phyloP scores from a whole-genome alignment of 495 filamentous ascomycete species.

The Clohesyomyces aquaticus region DNA sequence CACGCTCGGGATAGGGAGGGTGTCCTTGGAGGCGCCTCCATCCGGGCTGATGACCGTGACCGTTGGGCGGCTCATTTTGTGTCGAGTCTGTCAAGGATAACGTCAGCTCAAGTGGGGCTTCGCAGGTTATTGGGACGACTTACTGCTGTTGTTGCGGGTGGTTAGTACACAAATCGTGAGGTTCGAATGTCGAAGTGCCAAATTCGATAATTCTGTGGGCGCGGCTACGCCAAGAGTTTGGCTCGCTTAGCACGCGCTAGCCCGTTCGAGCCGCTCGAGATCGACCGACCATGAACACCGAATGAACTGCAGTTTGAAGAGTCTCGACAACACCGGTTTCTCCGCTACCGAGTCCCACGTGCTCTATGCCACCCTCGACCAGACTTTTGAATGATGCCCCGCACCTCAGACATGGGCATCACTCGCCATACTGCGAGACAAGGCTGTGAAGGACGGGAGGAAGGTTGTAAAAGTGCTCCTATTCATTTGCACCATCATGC shows the following conservation, averaged over 20 bases:
- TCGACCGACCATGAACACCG: too few relatives aligned
- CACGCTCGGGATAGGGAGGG: conserved; percentile 88
- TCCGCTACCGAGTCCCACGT: too few relatives aligned
- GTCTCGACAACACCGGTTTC: too few relatives aligned
- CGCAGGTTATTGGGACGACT: neutral
- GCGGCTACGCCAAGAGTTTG: conserved; percentile 7
- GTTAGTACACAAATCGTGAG: conserved; percentile 6
- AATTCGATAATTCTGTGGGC: conserved; percentile 1
- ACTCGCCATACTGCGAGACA: too few relatives aligned
- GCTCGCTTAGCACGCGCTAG: conserved; percentile 4
- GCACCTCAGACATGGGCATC: too few relatives aligned
- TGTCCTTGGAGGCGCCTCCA: conserved; percentile 84
- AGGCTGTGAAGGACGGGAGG: too few relatives aligned
- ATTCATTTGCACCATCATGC: too few relatives aligned
- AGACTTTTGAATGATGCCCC: too few relatives aligned
- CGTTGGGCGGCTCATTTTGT: conserved; percentile 28
- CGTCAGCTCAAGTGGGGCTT: neutral
- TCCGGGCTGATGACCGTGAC: conserved; percentile 85
- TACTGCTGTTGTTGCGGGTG: neutral
- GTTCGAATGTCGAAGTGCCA: neutral
- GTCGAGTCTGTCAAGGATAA: neutral
- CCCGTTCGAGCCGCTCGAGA: too few relatives aligned
- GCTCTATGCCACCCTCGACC: too few relatives aligned
- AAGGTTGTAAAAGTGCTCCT: too few relatives aligned
- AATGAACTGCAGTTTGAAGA: too few relatives aligned